Evolutionary conservation across 2,329 filamentous ascomycete genomes (phyloP), one percentile per base, ranked within the genome.

Genomic region (Plenodomus biglobosus): DNA sequence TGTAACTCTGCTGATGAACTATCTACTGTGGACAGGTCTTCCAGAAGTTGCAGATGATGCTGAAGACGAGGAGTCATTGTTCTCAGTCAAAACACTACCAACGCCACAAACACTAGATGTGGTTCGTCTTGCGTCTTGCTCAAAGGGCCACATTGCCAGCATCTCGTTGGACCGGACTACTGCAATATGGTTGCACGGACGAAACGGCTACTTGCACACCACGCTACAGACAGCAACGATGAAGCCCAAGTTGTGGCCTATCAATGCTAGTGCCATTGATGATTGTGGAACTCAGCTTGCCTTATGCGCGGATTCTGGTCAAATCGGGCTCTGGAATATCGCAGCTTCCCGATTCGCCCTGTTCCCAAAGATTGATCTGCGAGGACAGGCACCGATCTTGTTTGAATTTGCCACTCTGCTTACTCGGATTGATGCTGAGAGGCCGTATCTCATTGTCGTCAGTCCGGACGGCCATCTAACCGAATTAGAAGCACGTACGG

Each of bases 1-100:
- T 16, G 80, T 92, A 20, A 83, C 84, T 1, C 71, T 91, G 7
- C 75, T 92, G 7, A 88, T 89, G 76, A 89, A 85, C 53, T 88
- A 87, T 59, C 75, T 92, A 5, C 74, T 92, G 0, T 87, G 84
- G 80, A 84, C 85, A 48, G 83, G 86, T 44, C 61, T 75, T 19
- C 71, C 74, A 30, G 73, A 74, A 27, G 59, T 63, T 15, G 70
- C 76, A 17, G 72, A 73, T 13, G 76, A 78, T 1, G 72, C 73
- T 6, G 74, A 79, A 8, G 72, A 77, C 4, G 75, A 79, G 6
- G 73, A 77, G 34, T 76, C 81, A 0, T 71, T 80, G 1, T 70
- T 92, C 11, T 80, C 79, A 0, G 76, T 89, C 39, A 80, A 80
- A 42, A 83, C 82, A 1, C 66, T 91, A 10, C 75, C 76, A 20